Evolutionary conservation across 257 asterid species (phyloP).

Genomic region (Ilex aquifolium): DNA sequence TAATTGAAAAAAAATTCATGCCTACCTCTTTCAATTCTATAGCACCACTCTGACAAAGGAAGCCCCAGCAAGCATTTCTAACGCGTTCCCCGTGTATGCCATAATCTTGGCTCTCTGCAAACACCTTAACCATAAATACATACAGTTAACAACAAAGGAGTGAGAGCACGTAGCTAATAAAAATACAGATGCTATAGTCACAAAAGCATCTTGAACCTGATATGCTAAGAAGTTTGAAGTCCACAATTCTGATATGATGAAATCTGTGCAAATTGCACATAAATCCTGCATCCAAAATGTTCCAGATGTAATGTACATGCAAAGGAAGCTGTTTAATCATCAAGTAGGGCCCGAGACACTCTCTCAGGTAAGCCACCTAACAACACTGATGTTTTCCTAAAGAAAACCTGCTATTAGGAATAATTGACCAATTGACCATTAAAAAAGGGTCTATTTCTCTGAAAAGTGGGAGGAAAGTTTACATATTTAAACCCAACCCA

Average conservation of each 20-base stretch:
- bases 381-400: not conserved
- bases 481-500: no score
- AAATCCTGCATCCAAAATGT: slow-evolving; percentile 65
- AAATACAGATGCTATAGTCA: not conserved
- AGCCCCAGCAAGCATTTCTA: slow-evolving; percentile 99
- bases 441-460: no score
- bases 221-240: slow-evolving; percentile 90
- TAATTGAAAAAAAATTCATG: not conserved
- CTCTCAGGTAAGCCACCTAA: not conserved
- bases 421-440: no score
- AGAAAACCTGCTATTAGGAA: no score
- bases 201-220: slow-evolving; percentile 54
- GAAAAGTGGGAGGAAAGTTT: no score
- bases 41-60: slow-evolving; percentile 96
- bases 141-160: slow-evolving; percentile 8
- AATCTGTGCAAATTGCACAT: slow-evolving; percentile 93
- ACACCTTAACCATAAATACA: slow-evolving; percentile 46
- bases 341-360: slow-evolving; percentile 1
- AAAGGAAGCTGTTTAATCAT: slow-evolving; percentile 4
- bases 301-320: slow-evolving; percentile 13
- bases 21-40: slow-evolving; percentile 83
- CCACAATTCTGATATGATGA: slow-evolving; percentile 87
- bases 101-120: slow-evolving; percentile 98
- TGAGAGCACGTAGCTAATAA: not conserved
- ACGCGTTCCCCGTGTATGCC: slow-evolving; percentile 95